These are phyloP conservation scores for Leccinum griseonigrum DNA, from an alignment of 1,284 basidiomycete species.

Conservation along the genomic window DNA sequence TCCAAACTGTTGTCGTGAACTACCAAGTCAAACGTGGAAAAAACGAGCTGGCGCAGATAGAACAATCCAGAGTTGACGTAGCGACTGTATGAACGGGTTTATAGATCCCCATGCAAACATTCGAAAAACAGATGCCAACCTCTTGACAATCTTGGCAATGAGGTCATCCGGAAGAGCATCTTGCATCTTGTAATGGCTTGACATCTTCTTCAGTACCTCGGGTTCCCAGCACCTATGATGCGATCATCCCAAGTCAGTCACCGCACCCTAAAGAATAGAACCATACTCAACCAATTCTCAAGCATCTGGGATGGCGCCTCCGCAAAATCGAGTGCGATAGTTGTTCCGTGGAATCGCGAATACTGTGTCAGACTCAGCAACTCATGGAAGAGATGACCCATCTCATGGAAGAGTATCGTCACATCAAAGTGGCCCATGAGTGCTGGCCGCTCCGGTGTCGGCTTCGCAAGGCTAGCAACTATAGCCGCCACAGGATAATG, in stretches of 20 bases:
- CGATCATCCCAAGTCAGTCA: neutral
- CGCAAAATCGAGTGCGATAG: constrained; percentile 79
- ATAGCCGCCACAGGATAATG: constrained; percentile 74
- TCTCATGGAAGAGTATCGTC: constrained; percentile 79
- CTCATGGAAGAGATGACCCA: constrained; percentile 88
- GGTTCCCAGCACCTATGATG: constrained; percentile 71
- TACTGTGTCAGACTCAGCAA: constrained; percentile 71
- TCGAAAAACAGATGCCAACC: constrained; percentile 38
- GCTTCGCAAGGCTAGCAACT: constrained; percentile 85
- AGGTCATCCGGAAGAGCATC: constrained; percentile 63
- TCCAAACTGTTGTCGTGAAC: constrained; percentile 67
- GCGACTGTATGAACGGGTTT: constrained; percentile 44
- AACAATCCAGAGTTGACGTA: constrained; percentile 80
- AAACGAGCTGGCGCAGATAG: constrained; percentile 78
- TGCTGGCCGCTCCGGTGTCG: constrained; percentile 75
- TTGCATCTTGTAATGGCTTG: constrained; percentile 72
- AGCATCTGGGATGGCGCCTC: constrained; percentile 89
- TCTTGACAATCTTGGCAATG: constrained; percentile 77
- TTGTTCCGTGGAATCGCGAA: constrained; percentile 77
- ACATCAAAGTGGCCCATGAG: constrained; percentile 82
- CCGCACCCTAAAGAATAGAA: neutral
- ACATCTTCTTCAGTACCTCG: constrained; percentile 66
- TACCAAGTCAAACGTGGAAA: constrained; percentile 74
- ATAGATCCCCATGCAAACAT: neutral
- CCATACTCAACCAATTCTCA: constrained; percentile 70